A percentile compares a stretch with the other conserved stretches of the same genome.
phyloP scores from a whole-genome alignment of 2,329 filamentous ascomycete species.

The Dactylellina sp. region DNA sequence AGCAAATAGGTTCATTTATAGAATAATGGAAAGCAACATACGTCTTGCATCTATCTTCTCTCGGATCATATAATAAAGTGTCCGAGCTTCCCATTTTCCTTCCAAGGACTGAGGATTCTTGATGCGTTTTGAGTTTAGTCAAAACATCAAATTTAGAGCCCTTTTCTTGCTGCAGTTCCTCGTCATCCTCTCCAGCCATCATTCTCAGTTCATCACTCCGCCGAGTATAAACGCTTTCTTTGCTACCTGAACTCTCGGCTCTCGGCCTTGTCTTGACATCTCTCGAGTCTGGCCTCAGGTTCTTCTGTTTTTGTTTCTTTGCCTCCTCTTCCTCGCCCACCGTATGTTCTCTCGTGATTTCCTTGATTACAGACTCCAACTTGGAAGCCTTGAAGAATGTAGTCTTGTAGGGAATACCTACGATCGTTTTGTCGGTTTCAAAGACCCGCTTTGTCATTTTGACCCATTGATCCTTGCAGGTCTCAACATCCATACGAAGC shows the following conservation, averaged over 20 bases:
- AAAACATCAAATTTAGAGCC: conserved; percentile 36
- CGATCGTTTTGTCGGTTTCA: conserved; percentile 97
- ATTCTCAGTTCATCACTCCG: conserved; percentile 88
- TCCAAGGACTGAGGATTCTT: conserved; percentile 4
- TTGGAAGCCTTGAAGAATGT: conserved; percentile 97
- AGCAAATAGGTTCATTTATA: not conserved
- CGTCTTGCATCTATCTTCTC: conserved; percentile 54
- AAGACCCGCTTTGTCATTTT: conserved; percentile 94
- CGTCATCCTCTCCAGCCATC: conserved; percentile 66
- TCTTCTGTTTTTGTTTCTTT: conserved; percentile 31
- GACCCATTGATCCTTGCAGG: conserved; percentile 96
- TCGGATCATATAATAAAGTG: conserved; percentile 54
- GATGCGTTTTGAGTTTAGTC: conserved; percentile 26
- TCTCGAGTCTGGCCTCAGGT: conserved; percentile 13
- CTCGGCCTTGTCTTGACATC: conserved; percentile 27
- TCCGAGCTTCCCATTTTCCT: conserved; percentile 34
- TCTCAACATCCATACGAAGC: conserved; percentile 88
- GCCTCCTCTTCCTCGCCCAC: conserved; percentile 71
- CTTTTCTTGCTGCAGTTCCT: conserved; percentile 15
- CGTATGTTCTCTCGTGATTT: conserved; percentile 86
- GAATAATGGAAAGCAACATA: conserved; percentile 11
- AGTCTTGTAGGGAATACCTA: conserved; percentile 87
- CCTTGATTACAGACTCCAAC: conserved; percentile 89
- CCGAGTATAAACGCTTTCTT: conserved; percentile 85
- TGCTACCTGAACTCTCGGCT: conserved; percentile 35